These are phyloP conservation scores for Aspergillus alliaceus DNA, from an alignment of 2,329 filamentous ascomycete genomes.

Conservation along the genomic window DNA sequence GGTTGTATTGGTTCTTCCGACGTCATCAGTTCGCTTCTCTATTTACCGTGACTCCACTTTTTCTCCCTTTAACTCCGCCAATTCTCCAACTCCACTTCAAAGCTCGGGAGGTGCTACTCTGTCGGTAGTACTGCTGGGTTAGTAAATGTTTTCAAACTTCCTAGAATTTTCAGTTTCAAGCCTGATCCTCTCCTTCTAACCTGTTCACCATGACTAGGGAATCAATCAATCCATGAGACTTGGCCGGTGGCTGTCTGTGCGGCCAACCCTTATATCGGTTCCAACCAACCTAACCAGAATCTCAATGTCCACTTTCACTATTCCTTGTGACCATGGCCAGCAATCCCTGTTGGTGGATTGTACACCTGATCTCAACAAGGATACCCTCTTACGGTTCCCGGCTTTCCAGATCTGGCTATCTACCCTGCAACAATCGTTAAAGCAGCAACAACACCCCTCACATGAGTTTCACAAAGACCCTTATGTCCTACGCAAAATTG, in stretches of 20 bases:
- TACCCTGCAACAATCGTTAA: constrained; percentile 51
- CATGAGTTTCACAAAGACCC: constrained; percentile 55
- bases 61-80: no score
- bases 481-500: constrained; percentile 53
- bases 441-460: constrained; percentile 43
- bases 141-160: not conserved
- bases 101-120: not conserved
- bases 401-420: constrained; percentile 57
- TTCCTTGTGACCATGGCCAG: constrained; percentile 32
- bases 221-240: not conserved
- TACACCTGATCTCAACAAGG: constrained; percentile 42
- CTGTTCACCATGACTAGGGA: not conserved
- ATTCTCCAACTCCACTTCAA: not conserved
- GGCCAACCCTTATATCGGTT: constrained; percentile 4
- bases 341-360: constrained; percentile 43
- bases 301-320: constrained; percentile 45
- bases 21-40: not conserved
- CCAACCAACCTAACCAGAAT: constrained; percentile 6
- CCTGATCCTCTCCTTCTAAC: not conserved
- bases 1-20: not conserved
- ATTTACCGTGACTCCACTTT: not conserved
- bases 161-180: not conserved
- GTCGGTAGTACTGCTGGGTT: no score
- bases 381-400: constrained; percentile 51
- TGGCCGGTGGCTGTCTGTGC: constrained; percentile 12